These are phyloP conservation scores for Paraphaeosphaeria sporulosa DNA, from an alignment of 2,329 filamentous ascomycete genomes.

Conservation along the genomic window DNA sequence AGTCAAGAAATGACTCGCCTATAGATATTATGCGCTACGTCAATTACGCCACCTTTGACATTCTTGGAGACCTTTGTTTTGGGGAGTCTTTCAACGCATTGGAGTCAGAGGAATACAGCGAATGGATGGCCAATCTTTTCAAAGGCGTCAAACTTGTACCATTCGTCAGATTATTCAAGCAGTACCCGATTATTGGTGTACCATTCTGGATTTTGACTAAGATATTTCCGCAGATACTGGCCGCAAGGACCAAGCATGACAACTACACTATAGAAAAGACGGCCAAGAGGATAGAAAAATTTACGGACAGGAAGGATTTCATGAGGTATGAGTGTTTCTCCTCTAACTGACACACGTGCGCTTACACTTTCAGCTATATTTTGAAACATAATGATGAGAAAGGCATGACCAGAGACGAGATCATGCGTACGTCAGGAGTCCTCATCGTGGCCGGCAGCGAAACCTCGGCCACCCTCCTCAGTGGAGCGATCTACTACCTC, in stretches of 20 bases:
- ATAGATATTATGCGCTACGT: constrained; percentile 27
- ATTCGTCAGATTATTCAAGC: constrained; percentile 15
- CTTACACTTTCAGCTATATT: constrained; percentile 19
- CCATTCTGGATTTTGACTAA: constrained; percentile 16
- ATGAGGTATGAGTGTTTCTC: constrained; percentile 16
- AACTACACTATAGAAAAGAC: constrained; percentile 24
- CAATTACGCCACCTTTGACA: constrained; percentile 35
- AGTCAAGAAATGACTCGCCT: constrained; percentile 8
- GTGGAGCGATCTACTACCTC: constrained; percentile 27
- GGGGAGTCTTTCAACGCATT: constrained; percentile 38
- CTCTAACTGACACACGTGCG: not conserved
- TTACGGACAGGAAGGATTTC: constrained; percentile 30
- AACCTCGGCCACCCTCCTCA: constrained; percentile 42
- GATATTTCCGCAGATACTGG: constrained; percentile 14
- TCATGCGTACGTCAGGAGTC: constrained; percentile 40
- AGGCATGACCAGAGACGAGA: constrained; percentile 39
- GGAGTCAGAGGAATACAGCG: constrained; percentile 23
- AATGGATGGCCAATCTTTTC: constrained; percentile 32
- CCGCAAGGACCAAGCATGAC: constrained; percentile 16
- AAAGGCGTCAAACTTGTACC: constrained; percentile 16
- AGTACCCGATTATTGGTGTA: constrained; percentile 21
- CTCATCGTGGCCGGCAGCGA: constrained; percentile 52
- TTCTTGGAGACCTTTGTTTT: constrained; percentile 38
- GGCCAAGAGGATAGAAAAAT: constrained; percentile 19
- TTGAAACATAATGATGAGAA: constrained; percentile 23